Evolutionary conservation across 768 basidiomycete species (phyloP), one percentile per base, ranked within the genome.

Genomic region (Kwoniella heveanensis): DNA sequence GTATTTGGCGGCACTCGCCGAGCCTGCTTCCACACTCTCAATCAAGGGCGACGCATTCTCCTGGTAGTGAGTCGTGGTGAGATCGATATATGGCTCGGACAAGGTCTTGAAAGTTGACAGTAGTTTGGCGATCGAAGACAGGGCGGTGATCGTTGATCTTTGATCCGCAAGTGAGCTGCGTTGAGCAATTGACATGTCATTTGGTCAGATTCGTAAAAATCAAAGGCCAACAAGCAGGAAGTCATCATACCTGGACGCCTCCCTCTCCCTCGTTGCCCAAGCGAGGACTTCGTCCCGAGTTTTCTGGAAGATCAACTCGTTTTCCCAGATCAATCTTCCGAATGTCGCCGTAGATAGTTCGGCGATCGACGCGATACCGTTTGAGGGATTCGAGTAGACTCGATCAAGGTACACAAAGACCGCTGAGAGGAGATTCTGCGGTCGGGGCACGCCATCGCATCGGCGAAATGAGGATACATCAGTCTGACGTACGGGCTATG

Each of bases 381-480:
- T 50, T 8, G n/a, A 15, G 17, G 54, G 32, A 21, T 57, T 57
- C 15, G 63, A 64, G 39, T 73, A 68, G 1, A 76, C 66, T 37
- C 70, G 19, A 60, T 76, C 74, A 19, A 76, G 67, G 53, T 76
- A 76, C 17, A 76, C 72, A 15, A 73, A 67, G 8, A 76, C 60
- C 0, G 72, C 57, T 17, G 70, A 63, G 9, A 76, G 54, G 10
- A 76, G 64, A 8, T 56, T 55, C 72, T 74, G 39, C 50, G 21
- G 29, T 4, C 24, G n/a, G 15, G 2, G 22, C 46, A 9, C 37
- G 44, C 32, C 7, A 32, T 32, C 32, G 32, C 32, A 13, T 32
- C 32, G 32, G 5, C 13, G 32, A 15, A 55, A 24, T 26, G 21
- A 15, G 8, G 7, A 22, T 39, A 48, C 25, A 32, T 32, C 32